Percentiles rank a stretch among this genome's conserved stretches.
phyloP scores from a whole-genome alignment of 2,329 filamentous ascomycete genomes.

The Pestalotiopsis sp. region DNA sequence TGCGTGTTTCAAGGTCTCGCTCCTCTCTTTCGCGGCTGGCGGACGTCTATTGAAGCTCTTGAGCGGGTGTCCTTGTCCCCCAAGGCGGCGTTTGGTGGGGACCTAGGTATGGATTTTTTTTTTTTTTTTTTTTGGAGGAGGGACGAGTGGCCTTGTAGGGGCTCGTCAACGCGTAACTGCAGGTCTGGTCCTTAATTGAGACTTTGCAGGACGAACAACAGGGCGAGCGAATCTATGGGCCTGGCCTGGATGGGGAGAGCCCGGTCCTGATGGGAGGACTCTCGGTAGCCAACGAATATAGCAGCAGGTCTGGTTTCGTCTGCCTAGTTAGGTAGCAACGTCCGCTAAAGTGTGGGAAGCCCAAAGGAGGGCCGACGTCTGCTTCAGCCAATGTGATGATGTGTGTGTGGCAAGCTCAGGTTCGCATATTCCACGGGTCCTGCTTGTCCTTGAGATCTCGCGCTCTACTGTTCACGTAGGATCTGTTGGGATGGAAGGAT shows the following conservation, averaged over 20 bases:
- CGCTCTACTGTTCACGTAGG: not conserved
- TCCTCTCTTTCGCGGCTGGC: not conserved
- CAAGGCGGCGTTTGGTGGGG: not conserved
- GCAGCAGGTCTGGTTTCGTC: constrained; percentile 1
- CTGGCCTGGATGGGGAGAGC: not conserved
- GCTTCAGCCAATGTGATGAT: not conserved
- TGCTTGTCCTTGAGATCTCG: no score
- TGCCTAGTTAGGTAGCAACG: constrained; percentile 4
- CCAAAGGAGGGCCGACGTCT: not conserved
- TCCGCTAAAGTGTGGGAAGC: not conserved
- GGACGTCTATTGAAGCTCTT: not conserved
- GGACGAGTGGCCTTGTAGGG: not conserved
- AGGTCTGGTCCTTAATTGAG: constrained; percentile 6
- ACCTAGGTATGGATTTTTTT: not conserved
- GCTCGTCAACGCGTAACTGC: constrained; percentile 9
- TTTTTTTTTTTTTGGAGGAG: not conserved
- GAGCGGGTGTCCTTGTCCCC: not conserved
- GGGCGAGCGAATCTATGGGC: not conserved
- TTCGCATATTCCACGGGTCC: not conserved
- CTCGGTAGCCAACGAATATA: not conserved
- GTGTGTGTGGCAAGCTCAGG: not conserved
- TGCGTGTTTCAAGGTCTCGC: not conserved
- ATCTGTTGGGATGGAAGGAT: not conserved
- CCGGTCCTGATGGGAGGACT: not conserved
- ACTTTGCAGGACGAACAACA: not conserved